phyloP scores from a whole-genome alignment of 108 stramenopile species.

The Skeletonema potamos region DNA sequence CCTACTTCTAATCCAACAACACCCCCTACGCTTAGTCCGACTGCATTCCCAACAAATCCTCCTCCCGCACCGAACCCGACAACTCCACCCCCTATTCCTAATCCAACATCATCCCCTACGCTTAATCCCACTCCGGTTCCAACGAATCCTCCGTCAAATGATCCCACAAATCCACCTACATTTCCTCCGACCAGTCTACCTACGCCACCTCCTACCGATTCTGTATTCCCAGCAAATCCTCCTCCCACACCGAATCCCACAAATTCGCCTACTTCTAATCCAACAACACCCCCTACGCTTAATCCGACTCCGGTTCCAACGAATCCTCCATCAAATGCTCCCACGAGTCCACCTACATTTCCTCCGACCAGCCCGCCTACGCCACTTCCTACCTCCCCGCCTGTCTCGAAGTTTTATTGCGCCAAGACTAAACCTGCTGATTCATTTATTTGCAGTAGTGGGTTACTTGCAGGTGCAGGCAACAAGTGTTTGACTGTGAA shows the following conservation, averaged over 20 bases:
- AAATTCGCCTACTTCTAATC: neutral
- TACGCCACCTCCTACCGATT: no score
- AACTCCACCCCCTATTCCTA: neutral
- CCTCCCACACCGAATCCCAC: neutral
- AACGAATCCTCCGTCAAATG: neutral
- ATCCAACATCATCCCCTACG: neutral
- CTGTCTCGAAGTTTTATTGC: no score
- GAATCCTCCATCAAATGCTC: neutral
- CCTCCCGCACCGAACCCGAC: neutral
- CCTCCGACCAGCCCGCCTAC: neutral
- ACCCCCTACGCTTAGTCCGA: neutral
- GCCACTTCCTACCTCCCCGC: neutral
- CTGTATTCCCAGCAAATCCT: neutral
- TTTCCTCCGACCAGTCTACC: neutral
- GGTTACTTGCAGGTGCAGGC: no score
- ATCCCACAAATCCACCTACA: neutral
- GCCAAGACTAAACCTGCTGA: no score
- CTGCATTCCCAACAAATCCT: neutral
- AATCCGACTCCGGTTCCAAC: neutral
- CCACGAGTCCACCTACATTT: neutral
- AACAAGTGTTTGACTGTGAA: no score
- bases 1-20: neutral
- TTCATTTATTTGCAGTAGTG: no score
- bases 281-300: neutral
- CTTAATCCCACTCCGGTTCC: neutral